Conservation (phyloP, 2,329 filamentous ascomycete genomes). For the Aspergillus aculeatinus region DNA sequence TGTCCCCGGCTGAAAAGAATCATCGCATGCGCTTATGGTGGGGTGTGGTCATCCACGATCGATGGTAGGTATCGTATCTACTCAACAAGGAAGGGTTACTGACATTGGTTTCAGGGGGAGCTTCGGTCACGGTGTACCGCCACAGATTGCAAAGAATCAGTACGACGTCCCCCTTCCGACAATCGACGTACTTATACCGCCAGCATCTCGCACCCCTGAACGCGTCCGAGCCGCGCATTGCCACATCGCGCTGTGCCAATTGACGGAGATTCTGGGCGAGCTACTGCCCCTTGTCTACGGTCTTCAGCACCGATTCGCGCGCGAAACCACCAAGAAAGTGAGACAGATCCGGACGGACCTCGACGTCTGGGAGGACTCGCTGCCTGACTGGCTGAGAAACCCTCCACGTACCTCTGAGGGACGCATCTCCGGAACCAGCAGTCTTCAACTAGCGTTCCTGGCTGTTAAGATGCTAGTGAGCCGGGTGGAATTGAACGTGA, state of each 20-base stretch:
- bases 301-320: slow-evolving; percentile 43
- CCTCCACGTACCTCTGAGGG: slow-evolving; percentile 34
- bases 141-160: slow-evolving; percentile 53
- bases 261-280: slow-evolving; percentile 50
- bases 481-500: slow-evolving; percentile 48
- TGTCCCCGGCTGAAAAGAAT: slow-evolving; percentile 52
- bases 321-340: slow-evolving; percentile 47
- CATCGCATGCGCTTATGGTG: slow-evolving; percentile 56
- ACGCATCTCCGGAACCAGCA: slow-evolving; percentile 43
- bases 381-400: slow-evolving; percentile 44
- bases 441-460: slow-evolving; percentile 46
- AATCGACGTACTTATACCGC: slow-evolving; percentile 40
- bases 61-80: slow-evolving; percentile 41
- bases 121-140: slow-evolving; percentile 56
- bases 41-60: slow-evolving; percentile 58
- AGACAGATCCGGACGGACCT: slow-evolving; percentile 47
- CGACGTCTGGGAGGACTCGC: slow-evolving; percentile 47
- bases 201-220: slow-evolving; percentile 40
- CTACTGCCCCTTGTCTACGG: slow-evolving; percentile 48
- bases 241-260: slow-evolving; percentile 53
- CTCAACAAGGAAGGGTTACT: slow-evolving; percentile 17
- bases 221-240: slow-evolving; percentile 49
- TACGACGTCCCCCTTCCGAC: slow-evolving; percentile 58
- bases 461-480: slow-evolving; percentile 50
- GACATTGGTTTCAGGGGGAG: slow-evolving; percentile 46